phyloP scores from a whole-genome alignment of 176 grass and related monocot genomes.

The Coix lacrymajobi region DNA sequence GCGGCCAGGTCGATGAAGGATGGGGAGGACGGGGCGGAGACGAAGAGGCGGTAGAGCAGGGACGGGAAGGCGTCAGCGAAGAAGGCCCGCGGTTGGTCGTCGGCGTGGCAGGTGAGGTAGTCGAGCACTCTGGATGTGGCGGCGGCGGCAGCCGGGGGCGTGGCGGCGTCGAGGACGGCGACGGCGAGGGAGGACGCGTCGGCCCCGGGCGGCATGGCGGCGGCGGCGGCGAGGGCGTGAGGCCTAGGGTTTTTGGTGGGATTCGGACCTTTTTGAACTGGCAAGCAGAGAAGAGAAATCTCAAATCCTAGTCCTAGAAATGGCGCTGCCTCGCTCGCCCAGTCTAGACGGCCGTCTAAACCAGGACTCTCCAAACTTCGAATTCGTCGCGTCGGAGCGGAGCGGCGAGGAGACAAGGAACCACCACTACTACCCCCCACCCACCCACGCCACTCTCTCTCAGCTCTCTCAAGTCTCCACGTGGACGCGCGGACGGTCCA shows the following conservation, averaged over 20 bases:
- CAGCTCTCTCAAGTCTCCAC: too few relatives aligned
- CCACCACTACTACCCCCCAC: too few relatives aligned
- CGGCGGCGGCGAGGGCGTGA: not conserved
- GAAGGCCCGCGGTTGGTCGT: conserved; percentile 65
- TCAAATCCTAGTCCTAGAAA: too few relatives aligned
- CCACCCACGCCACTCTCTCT: too few relatives aligned
- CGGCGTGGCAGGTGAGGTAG: conserved; percentile 60
- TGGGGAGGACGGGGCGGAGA: conserved; percentile 20
- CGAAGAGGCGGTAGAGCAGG: conserved; percentile 60
- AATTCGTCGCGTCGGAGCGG: not conserved
- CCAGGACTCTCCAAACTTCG: not conserved
- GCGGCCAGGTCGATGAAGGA: conserved; percentile 69
- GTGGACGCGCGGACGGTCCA: not conserved
- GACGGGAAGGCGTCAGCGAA: conserved; percentile 64
- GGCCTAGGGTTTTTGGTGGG: not conserved
- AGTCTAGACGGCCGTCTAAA: too few relatives aligned
- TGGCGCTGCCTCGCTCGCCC: not conserved
- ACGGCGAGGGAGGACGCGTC: conserved; percentile 17
- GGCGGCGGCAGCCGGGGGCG: conserved; percentile 31
- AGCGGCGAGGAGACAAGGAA: not conserved
- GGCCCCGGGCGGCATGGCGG: conserved; percentile 17
- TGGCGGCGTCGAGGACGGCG: conserved; percentile 25
- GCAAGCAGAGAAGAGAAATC: not conserved
- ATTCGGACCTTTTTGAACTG: not conserved
- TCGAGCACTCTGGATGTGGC: conserved; percentile 21